Conservation (phyloP, 2,329 filamentous ascomycete genomes). For the Chrysoporthe puriensis region DNA sequence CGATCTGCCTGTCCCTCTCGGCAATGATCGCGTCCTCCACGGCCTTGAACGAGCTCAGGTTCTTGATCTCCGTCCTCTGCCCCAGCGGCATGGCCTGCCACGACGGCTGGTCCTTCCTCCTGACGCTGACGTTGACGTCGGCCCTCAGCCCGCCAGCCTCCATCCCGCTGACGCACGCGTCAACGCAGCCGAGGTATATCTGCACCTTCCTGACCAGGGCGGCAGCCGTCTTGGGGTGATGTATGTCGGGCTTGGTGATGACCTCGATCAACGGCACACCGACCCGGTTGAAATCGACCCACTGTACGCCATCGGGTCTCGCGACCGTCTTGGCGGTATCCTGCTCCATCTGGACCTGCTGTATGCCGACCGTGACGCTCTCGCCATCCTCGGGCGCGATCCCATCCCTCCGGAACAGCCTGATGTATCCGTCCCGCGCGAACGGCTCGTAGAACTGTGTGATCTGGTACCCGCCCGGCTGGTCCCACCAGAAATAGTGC, state of each 20-base stretch:
- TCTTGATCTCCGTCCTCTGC: slow-evolving; percentile 95
- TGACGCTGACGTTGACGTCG: slow-evolving; percentile 93
- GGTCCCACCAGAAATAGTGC: slow-evolving; percentile 99
- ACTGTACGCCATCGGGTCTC: slow-evolving; percentile 71
- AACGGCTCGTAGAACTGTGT: slow-evolving; percentile 89
- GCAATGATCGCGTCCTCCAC: slow-evolving; percentile 93
- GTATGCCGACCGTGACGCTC: slow-evolving; percentile 76
- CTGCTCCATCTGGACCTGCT: slow-evolving; percentile 96
- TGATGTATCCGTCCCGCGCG: slow-evolving; percentile 72
- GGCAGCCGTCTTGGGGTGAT: slow-evolving; percentile 83
- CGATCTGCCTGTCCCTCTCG: slow-evolving; percentile 87
- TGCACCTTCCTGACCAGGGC: slow-evolving; percentile 90
- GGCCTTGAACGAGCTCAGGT: slow-evolving; percentile 90
- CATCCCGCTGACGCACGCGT: slow-evolving; percentile 90
- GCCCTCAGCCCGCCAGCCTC: slow-evolving; percentile 88
- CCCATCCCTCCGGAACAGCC: slow-evolving; percentile 74
- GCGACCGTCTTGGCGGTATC: slow-evolving; percentile 94
- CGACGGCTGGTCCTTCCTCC: slow-evolving; percentile 52
- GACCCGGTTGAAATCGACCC: slow-evolving; percentile 93
- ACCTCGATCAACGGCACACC: slow-evolving; percentile 92
- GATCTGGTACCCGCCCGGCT: slow-evolving; percentile 95
- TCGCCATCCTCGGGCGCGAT: slow-evolving; percentile 75
- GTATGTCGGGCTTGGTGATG: slow-evolving; percentile 88
- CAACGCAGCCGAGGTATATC: slow-evolving; percentile 74
- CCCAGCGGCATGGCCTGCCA: slow-evolving; percentile 58